Percentiles rank a stretch among this genome's conserved stretches.
Conservation (phyloP, 2,329 filamentous ascomycete genomes). For the Nemania abortiva region DNA sequence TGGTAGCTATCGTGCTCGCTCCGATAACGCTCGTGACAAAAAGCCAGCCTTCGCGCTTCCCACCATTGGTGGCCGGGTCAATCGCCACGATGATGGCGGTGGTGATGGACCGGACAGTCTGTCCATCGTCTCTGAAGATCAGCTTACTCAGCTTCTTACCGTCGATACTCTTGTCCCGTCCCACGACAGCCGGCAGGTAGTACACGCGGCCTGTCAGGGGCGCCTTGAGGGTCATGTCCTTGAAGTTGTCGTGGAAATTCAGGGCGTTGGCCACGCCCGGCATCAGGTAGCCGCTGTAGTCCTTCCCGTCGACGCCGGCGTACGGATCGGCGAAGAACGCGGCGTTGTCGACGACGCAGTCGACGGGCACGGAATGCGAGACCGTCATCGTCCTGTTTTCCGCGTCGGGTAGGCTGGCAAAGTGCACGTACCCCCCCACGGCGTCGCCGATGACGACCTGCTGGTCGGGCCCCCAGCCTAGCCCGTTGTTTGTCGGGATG, state of each 20-base stretch:
- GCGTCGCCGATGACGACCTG: conserved; percentile 61
- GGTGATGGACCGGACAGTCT: conserved; percentile 61
- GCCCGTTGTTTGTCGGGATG: conserved; percentile 68
- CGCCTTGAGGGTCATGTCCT: conserved; percentile 55
- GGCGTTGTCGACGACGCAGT: conserved; percentile 67
- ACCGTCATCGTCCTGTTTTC: conserved; percentile 55
- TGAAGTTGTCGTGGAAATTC: conserved; percentile 52
- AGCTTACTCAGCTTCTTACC: conserved; percentile 59
- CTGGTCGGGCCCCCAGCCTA: conserved; percentile 60
- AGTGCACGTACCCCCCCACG: conserved; percentile 60
- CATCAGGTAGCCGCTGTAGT: conserved; percentile 67
- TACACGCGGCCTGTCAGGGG: conserved; percentile 60
- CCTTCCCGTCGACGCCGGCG: conserved; percentile 52
- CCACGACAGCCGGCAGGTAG: conserved; percentile 47
- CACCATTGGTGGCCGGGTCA: conserved; percentile 58
- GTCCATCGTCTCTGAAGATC: conserved; percentile 70
- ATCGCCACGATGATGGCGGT: conserved; percentile 65
- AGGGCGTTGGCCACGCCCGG: conserved; percentile 60
- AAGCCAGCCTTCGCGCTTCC: conserved; percentile 65
- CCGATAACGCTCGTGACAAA: conserved; percentile 69
- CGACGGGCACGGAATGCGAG: conserved; percentile 57
- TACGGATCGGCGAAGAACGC: conserved; percentile 68
- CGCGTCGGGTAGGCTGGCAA: conserved; percentile 51
- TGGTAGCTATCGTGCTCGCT: conserved; percentile 61
- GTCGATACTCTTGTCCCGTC: conserved; percentile 23